These are phyloP conservation scores for Posidonia australis DNA, from an alignment of 106 monocot genomes.

Conservation along the genomic window DNA sequence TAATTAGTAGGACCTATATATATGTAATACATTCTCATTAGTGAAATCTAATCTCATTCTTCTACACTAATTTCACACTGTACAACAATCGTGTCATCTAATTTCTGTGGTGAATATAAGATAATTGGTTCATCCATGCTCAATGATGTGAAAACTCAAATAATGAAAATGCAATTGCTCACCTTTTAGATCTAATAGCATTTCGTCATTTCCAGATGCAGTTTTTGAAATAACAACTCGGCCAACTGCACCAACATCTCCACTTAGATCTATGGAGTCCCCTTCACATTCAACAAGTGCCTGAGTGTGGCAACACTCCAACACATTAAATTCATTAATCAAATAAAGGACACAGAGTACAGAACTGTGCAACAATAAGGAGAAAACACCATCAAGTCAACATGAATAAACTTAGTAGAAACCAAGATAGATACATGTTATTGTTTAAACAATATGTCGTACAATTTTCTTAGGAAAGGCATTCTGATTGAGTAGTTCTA, in stretches of 20 bases:
- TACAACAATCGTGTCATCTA: neutral
- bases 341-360: slow-evolving; percentile 5
- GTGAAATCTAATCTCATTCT: no score
- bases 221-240: slow-evolving; percentile 67
- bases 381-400: no score
- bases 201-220: slow-evolving; percentile 42
- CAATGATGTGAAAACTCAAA: neutral
- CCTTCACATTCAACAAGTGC: slow-evolving; percentile 95
- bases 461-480: no score
- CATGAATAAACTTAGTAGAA: no score
- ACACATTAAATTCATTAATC: neutral
- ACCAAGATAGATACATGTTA: no score
- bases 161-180: neutral
- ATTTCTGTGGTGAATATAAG: neutral
- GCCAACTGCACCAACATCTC: slow-evolving; percentile 93
- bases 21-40: no score
- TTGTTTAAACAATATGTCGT: no score
- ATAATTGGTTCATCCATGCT: no score
- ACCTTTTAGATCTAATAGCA: slow-evolving; percentile 95
- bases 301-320: slow-evolving; percentile 15
- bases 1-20: no score
- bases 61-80: no score
- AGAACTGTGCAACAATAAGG: no score
- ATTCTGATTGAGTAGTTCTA: no score
- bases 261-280: slow-evolving; percentile 90